A percentile compares a stretch with the other conserved stretches of the same genome.
Conservation (phyloP, 176 grass and related monocot genomes). For the Typha latifolia region DNA sequence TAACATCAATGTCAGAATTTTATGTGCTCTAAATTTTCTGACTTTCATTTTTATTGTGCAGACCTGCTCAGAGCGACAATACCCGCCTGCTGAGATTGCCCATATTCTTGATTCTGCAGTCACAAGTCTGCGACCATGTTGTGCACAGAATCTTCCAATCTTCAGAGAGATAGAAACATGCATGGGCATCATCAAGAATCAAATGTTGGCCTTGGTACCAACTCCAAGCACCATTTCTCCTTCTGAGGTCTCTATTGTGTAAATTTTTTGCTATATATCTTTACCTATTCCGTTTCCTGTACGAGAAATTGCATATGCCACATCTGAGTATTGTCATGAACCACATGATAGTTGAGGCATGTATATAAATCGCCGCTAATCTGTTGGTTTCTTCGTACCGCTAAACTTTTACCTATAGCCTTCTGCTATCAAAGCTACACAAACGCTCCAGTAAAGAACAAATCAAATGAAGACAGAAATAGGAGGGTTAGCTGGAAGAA, state of each 20-base stretch:
- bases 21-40: not conserved
- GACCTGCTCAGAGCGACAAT: constrained; percentile 90
- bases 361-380: no score
- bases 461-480: no score
- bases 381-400: no score
- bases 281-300: no score
- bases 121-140: constrained; percentile 60
- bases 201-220: constrained; percentile 27
- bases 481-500: no score
- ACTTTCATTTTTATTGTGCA: constrained; percentile 13
- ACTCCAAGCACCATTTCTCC: constrained; percentile 13
- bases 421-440: no score
- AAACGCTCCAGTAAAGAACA: no score
- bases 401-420: no score
- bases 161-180: constrained; percentile 23
- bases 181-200: constrained; percentile 28
- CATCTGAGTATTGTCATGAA: no score
- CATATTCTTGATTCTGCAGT: constrained; percentile 78
- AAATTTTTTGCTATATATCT: not conserved
- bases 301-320: no score
- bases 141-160: constrained; percentile 45
- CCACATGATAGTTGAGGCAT: no score
- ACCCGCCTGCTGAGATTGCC: constrained; percentile 79
- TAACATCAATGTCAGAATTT: not conserved
- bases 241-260: not conserved